A percentile compares a stretch with the other conserved stretches of the same genome.
phyloP scores from a whole-genome alignment of 345 rosid species.

The Iberis pinnata region DNA sequence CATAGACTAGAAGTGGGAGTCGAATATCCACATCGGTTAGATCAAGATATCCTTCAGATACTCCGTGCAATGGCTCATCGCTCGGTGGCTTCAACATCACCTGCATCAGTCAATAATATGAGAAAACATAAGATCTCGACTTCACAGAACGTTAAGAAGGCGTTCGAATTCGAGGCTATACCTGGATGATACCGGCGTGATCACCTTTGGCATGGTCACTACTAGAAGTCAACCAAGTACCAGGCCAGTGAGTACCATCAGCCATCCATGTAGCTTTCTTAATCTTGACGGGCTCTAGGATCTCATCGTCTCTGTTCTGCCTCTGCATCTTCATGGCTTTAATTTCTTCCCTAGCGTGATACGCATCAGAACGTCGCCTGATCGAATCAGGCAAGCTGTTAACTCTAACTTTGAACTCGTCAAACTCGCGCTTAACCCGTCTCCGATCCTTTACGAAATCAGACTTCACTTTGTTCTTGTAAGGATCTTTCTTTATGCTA shows the following conservation, averaged over 20 bases:
- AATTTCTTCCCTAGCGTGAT: slow-evolving; percentile 90
- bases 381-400: slow-evolving; percentile 93
- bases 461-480: slow-evolving; percentile 76
- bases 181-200: slow-evolving; percentile 96
- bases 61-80: slow-evolving; percentile 77
- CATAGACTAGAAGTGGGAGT: slow-evolving; percentile 92
- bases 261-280: slow-evolving; percentile 99
- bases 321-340: slow-evolving; percentile 93
- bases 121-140: slow-evolving; percentile 1
- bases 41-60: slow-evolving; percentile 56
- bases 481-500: slow-evolving; percentile 87
- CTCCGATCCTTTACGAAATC: slow-evolving; percentile 96
- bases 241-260: slow-evolving; percentile 99
- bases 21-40: slow-evolving; percentile 85
- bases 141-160: background rate
- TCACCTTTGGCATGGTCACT: slow-evolving; percentile 81
- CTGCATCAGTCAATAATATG: slow-evolving; percentile 33
- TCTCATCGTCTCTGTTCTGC: slow-evolving; percentile 63
- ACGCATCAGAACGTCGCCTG: slow-evolving; percentile 96
- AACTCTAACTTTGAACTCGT: slow-evolving; percentile 91
- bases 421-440: slow-evolving; percentile 89
- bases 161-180: slow-evolving; percentile 21
- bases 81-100: slow-evolving; percentile 98
- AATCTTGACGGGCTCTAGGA: slow-evolving; percentile 65
- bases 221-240: slow-evolving; percentile 70